Evolutionary conservation across 306 rosid species (phyloP).

Genomic region (Trichosanthes truncata): DNA sequence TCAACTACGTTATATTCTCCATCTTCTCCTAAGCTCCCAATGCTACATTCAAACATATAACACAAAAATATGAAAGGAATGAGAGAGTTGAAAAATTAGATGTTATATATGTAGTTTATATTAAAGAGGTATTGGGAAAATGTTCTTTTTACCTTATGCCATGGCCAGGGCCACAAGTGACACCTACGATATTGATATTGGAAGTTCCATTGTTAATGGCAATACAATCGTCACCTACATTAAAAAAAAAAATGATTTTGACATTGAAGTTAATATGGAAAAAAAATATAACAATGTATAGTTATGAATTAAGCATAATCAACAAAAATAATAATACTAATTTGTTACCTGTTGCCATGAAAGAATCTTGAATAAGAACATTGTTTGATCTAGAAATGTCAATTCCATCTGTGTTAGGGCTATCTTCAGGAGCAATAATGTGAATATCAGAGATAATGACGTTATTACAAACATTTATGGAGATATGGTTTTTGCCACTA

Average conservation of each 20-base stretch:
- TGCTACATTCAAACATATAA: constrained; percentile 19
- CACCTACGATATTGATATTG: not conserved
- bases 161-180: constrained; percentile 4
- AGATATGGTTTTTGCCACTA: constrained; percentile 13
- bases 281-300: not conserved
- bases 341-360: constrained; percentile 17
- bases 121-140: too few relatives aligned
- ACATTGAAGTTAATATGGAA: not conserved
- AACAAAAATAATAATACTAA: not conserved
- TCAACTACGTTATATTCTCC: constrained; percentile 32
- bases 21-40: constrained; percentile 55
- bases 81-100: not conserved
- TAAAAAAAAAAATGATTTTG: not conserved
- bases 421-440: constrained; percentile 13
- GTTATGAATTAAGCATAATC: too few relatives aligned
- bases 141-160: not conserved
- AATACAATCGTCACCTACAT: constrained; percentile 42
- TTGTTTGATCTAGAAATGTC: not conserved
- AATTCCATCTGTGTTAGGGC: constrained; percentile 28
- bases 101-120: too few relatives aligned
- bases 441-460: not conserved
- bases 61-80: not conserved
- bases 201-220: constrained; percentile 21
- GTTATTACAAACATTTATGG: not conserved
- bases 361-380: constrained; percentile 5